Evolutionary conservation across 2,329 filamentous ascomycete genomes (phyloP).

Genomic region (Orbilia blumenaviensis): DNA sequence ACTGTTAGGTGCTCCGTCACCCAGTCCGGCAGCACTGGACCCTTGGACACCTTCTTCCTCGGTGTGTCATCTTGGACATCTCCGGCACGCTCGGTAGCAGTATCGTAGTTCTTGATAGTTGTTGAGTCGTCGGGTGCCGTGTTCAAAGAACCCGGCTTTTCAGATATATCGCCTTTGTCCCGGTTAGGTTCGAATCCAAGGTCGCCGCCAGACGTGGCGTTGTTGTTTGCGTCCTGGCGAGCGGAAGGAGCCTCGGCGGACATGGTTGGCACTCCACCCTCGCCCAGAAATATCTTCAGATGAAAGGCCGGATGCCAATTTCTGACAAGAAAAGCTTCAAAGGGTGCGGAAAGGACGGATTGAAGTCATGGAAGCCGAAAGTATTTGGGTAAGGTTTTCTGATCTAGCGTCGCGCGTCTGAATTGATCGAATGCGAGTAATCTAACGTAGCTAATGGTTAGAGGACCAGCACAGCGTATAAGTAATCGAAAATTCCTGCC

Average conservation of each 20-base stretch:
- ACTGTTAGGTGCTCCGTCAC: conserved; percentile 64
- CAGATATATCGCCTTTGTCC: neutral
- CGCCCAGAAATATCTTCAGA: neutral
- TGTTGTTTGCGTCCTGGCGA: neutral
- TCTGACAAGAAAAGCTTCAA: conserved; percentile 1
- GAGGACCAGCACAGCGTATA: neutral
- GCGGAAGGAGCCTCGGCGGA: conserved; percentile 27
- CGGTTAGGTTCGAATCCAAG: neutral
- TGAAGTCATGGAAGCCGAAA: neutral
- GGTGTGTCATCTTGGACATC: neutral
- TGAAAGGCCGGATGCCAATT: neutral
- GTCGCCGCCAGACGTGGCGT: neutral
- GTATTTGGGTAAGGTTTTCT: neutral
- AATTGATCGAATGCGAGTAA: neutral
- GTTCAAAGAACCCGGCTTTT: conserved; percentile 8
- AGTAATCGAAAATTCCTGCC: neutral
- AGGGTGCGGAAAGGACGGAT: neutral
- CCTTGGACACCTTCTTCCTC: too few relatives aligned
- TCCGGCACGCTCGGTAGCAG: neutral
- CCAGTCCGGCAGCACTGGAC: conserved; percentile 56
- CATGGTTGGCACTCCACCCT: conserved; percentile 6
- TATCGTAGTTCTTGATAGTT: neutral
- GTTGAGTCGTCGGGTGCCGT: neutral
- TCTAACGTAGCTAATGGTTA: neutral
- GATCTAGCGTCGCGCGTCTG: neutral